Evolutionary conservation across 257 asterid genomes (phyloP).

Genomic region (Scutellaria galericulata): DNA sequence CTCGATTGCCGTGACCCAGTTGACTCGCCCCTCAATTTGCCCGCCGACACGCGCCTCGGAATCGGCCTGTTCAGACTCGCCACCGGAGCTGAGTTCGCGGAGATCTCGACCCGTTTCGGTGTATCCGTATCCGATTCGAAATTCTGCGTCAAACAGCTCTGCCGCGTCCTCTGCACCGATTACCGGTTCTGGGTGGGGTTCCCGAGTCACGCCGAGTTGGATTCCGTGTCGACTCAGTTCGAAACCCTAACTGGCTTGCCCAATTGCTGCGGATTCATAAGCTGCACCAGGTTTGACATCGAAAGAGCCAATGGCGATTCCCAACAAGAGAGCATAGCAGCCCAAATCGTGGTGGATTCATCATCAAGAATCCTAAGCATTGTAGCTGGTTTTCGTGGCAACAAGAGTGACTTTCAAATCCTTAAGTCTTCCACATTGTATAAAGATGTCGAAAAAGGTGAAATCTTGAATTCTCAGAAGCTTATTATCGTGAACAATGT

Average conservation of each 20-base stretch:
- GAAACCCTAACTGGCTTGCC: constrained; percentile 72
- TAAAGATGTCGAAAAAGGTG: constrained; percentile 53
- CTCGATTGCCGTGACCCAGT: constrained; percentile 94
- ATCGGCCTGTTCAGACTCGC: constrained; percentile 81
- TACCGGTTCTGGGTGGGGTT: constrained; percentile 91
- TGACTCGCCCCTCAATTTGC: constrained; percentile 57
- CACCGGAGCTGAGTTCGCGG: constrained; percentile 67
- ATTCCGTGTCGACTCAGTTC: constrained; percentile 57
- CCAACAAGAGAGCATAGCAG: constrained; percentile 48
- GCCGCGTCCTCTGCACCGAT: constrained; percentile 88
- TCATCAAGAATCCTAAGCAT: constrained; percentile 73
- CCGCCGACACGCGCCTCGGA: constrained; percentile 73
- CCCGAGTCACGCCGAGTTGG: constrained; percentile 58
- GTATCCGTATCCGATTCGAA: constrained; percentile 55
- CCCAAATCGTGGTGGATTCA: constrained; percentile 77
- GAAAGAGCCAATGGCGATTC: not conserved
- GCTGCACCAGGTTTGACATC: constrained; percentile 57
- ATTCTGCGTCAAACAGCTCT: constrained; percentile 81
- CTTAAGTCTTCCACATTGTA: constrained; percentile 59
- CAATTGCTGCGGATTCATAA: constrained; percentile 76
- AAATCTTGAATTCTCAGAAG: constrained; percentile 46
- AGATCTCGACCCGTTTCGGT: constrained; percentile 53
- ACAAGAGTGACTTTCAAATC: constrained; percentile 46
- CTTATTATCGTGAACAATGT: constrained; percentile 39
- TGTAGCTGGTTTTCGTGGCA: constrained; percentile 70